Percentiles rank a stretch among this genome's conserved stretches.
These are phyloP conservation scores for Linnemannia zychae DNA, from an alignment of 192 early-diverging fungal genomes.

Conservation along the genomic window DNA sequence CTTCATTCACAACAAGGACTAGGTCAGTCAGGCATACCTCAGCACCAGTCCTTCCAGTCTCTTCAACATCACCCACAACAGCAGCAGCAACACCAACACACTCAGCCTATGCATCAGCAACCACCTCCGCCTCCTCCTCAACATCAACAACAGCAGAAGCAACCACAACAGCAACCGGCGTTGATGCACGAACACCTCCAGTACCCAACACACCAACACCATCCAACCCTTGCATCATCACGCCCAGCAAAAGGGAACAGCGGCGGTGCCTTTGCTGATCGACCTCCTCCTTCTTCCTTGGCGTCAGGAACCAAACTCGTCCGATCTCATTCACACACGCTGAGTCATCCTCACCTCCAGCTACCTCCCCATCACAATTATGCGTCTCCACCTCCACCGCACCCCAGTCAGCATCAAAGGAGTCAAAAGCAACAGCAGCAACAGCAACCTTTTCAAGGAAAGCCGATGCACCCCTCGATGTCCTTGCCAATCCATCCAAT, in stretches of 20 bases:
- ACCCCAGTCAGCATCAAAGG: conserved; percentile 8
- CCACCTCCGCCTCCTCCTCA: not conserved
- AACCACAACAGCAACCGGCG: not conserved
- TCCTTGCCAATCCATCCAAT: conserved; percentile 9
- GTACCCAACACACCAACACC: not conserved
- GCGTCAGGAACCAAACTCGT: not conserved
- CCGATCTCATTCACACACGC: conserved; percentile 17
- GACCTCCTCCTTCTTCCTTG: not conserved
- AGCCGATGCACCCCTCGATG: conserved; percentile 22
- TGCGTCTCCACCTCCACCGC: conserved; percentile 30
- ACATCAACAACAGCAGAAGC: not conserved
- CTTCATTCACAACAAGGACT: not conserved
- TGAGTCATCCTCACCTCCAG: conserved; percentile 20
- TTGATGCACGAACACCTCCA: conserved; percentile 16
- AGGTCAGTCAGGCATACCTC: not conserved
- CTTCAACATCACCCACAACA: not conserved
- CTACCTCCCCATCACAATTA: conserved; percentile 18
- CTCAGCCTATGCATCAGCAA: not conserved
- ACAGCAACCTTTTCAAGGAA: conserved; percentile 7
- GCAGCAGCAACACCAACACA: conserved; percentile 13
- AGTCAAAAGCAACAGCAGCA: conserved; percentile 8
- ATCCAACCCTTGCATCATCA: not conserved
- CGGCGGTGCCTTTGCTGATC: not conserved
- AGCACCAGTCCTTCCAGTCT: not conserved
- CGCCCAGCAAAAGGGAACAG: not conserved